Conservation (phyloP, 1,284 basidiomycete species). For the Ganoderma sp. region DNA sequence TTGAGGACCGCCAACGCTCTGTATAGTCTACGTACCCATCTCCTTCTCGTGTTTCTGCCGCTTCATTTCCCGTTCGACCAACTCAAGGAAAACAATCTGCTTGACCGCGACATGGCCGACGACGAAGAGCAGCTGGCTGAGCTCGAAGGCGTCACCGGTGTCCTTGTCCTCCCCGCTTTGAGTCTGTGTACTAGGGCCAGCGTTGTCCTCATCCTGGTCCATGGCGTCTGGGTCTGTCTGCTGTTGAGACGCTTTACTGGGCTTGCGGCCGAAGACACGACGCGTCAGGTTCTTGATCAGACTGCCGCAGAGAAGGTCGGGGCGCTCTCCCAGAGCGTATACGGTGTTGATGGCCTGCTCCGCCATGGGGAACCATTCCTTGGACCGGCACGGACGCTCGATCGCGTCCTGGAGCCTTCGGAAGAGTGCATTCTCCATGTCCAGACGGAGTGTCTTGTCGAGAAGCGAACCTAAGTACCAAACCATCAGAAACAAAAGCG, state of each 20-base stretch:
- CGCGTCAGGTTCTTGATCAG: slow-evolving; percentile 84
- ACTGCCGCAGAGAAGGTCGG: slow-evolving; percentile 83
- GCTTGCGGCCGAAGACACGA: slow-evolving; percentile 61
- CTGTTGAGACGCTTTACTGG: slow-evolving; percentile 23
- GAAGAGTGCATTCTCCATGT: slow-evolving; percentile 91
- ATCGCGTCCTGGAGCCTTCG: slow-evolving; percentile 80
- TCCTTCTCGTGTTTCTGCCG: slow-evolving; percentile 90
- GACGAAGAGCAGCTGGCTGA: slow-evolving; percentile 91
- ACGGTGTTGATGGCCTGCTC: slow-evolving; percentile 98
- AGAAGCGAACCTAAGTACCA: slow-evolving; percentile 72
- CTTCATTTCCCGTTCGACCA: slow-evolving; percentile 98
- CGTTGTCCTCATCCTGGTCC: slow-evolving; percentile 52
- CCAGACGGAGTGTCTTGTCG: slow-evolving; percentile 86
- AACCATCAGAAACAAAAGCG: neutral
- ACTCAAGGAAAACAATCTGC: slow-evolving; percentile 95
- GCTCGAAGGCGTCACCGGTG: slow-evolving; percentile 79
- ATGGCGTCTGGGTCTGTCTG: slow-evolving; percentile 55
- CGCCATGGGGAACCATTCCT: slow-evolving; percentile 95
- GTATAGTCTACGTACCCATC: slow-evolving; percentile 57
- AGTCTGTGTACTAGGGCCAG: slow-evolving; percentile 17
- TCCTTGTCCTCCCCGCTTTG: slow-evolving; percentile 52
- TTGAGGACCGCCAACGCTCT: neutral
- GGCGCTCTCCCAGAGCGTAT: slow-evolving; percentile 93
- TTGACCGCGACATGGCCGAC: slow-evolving; percentile 98
- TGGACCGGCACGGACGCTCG: slow-evolving; percentile 78